Conservation (phyloP, 495 filamentous ascomycete genomes). For the Wilcoxina mikolae region DNA sequence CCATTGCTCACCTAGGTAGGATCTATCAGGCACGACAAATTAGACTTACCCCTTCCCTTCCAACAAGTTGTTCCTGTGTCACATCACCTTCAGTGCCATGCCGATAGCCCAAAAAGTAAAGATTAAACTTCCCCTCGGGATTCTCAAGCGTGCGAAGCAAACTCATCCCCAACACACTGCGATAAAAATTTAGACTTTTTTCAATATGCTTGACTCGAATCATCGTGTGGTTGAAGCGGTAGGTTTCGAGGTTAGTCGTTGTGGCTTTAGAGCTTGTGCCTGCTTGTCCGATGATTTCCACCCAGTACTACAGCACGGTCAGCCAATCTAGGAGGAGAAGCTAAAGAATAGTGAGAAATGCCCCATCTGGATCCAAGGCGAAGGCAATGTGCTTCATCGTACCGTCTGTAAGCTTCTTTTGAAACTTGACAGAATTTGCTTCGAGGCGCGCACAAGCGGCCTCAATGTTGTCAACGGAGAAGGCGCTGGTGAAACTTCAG, state of each 20-base stretch:
- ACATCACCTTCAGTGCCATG: conserved; percentile 17
- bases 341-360: too few species aligned
- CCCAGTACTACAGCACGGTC: too few species aligned
- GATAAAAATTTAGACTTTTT: conserved; percentile 74
- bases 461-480: conserved; percentile 82
- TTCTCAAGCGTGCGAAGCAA: conserved; percentile 59
- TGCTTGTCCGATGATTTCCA: conserved; percentile 35
- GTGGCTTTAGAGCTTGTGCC: conserved; percentile 39
- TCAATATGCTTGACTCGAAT: conserved; percentile 84
- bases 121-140: conserved; percentile 57
- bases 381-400: conserved; percentile 84
- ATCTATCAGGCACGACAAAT: too few species aligned
- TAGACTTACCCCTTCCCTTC: conserved; percentile 46
- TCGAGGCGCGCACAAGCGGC: conserved; percentile 76
- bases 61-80: conserved; percentile 40
- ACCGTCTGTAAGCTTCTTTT: conserved; percentile 84
- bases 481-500: too few species aligned
- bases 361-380: conserved; percentile 80
- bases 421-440: conserved; percentile 78
- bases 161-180: conserved; percentile 77
- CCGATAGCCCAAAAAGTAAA: conserved; percentile 83
- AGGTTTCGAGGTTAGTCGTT: conserved; percentile 18
- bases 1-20: too few species aligned
- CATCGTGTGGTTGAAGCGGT: conserved; percentile 65
- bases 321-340: too few species aligned